Conservation (phyloP, 768 basidiomycete species). For the Roridomyces roridus region DNA sequence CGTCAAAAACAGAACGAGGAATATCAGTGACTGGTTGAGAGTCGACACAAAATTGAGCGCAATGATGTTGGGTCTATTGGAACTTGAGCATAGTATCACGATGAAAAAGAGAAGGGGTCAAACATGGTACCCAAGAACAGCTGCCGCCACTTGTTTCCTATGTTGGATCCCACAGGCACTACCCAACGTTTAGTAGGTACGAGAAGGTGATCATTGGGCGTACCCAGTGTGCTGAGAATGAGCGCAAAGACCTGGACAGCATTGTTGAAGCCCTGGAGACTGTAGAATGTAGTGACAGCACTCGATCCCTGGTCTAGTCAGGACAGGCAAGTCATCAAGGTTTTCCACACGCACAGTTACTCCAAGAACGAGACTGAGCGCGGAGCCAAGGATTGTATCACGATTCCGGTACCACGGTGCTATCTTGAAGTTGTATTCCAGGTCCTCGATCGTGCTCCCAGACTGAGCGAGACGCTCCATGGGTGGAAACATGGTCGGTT, state of each 20-base stretch:
- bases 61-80: slow-evolving; percentile 68
- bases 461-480: slow-evolving; percentile 59
- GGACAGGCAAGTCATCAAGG: background rate
- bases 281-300: slow-evolving; percentile 70
- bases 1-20: slow-evolving; percentile 63
- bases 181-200: background rate
- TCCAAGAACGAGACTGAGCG: slow-evolving; percentile 56
- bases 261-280: slow-evolving; percentile 70
- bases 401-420: slow-evolving; percentile 63
- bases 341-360: slow-evolving; percentile 50
- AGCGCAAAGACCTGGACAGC: slow-evolving; percentile 77
- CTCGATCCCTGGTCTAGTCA: slow-evolving; percentile 63
- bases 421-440: slow-evolving; percentile 59
- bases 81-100: slow-evolving; percentile 8
- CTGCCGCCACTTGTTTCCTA: slow-evolving; percentile 59
- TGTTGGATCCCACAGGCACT: slow-evolving; percentile 47
- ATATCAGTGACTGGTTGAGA: slow-evolving; percentile 61
- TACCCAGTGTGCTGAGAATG: slow-evolving; percentile 71
- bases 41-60: slow-evolving; percentile 76
- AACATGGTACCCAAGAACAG: slow-evolving; percentile 74
- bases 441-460: slow-evolving; percentile 58
- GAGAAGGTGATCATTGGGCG: slow-evolving; percentile 9
- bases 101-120: slow-evolving; percentile 28
- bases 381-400: slow-evolving; percentile 53
- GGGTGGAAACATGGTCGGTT: slow-evolving; percentile 61